Conservation (phyloP, 2,329 filamentous ascomycete genomes). For the Dactylellina sp. region DNA sequence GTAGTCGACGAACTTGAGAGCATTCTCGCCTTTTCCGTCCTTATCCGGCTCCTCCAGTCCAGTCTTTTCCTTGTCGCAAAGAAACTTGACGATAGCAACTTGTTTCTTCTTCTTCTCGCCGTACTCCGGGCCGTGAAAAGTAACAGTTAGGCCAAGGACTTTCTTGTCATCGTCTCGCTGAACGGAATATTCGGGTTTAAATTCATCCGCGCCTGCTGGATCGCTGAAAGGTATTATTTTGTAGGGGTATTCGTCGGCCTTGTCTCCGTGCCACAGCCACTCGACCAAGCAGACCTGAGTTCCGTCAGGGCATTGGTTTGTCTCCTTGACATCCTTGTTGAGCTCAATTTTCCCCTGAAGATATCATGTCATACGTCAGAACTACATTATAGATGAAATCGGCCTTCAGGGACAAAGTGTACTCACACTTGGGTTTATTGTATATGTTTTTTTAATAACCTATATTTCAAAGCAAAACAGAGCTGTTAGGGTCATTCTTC, state of each 20-base stretch:
- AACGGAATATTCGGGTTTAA: constrained; percentile 37
- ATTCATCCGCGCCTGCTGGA: constrained; percentile 25
- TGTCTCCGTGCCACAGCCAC: constrained; percentile 68
- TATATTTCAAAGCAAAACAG: constrained; percentile 22
- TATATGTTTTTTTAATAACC: constrained; percentile 58
- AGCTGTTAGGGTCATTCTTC: constrained; percentile 15
- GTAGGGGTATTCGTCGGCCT: constrained; percentile 19
- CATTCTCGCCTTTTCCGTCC: constrained; percentile 59
- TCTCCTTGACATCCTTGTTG: constrained; percentile 69
- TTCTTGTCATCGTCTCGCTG: constrained; percentile 71
- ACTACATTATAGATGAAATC: not conserved
- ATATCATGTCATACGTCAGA: not conserved
- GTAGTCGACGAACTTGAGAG: constrained; percentile 82
- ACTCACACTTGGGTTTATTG: constrained; percentile 58
- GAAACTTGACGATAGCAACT: constrained; percentile 83
- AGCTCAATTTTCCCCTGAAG: constrained; percentile 69
- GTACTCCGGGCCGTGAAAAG: constrained; percentile 69
- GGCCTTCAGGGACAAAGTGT: not conserved
- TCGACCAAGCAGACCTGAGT: constrained; percentile 78
- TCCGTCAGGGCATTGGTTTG: constrained; percentile 75
- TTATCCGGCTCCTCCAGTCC: constrained; percentile 65
- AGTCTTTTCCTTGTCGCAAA: constrained; percentile 86
- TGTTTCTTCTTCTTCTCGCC: constrained; percentile 71
- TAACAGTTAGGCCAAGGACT: constrained; percentile 68
- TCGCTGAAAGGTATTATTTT: constrained; percentile 25